Evolutionary conservation across 179 eudicot species (phyloP), one percentile per base, ranked within the genome.

Genomic region (Patellifolia procumbens): DNA sequence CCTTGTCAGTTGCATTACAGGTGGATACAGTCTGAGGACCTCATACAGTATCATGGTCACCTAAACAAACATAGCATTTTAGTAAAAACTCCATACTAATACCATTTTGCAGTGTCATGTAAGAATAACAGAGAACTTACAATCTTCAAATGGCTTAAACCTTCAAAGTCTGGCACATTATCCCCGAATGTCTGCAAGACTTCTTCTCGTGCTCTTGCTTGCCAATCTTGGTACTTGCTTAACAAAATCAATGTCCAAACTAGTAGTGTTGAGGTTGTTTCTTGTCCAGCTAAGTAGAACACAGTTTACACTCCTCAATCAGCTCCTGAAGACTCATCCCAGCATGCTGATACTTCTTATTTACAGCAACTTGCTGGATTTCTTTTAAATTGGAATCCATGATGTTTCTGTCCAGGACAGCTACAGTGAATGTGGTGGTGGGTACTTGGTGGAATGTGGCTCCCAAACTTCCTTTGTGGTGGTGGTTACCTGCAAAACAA

Each of bases 21-120:
- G 85, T 45, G 81, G 73, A 51, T 82, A 77, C 24, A 85, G 5
- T 61, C 85, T 77, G 22, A 82, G 70, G 26, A 80, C 85, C 80
- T 82, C 82, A 45, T 77, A 37, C 8, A 85, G 22, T 37, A 85
- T 79, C 79, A 82, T 85, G 24, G 75, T 80, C 37, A 80, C 74
- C 85, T 85, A 37, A 34, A 66, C 13, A 49, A 65, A n/a, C 2
- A 3, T 24, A 20, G 34, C 28, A 20, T 4, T 9, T 28, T 26
- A 29, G n/a, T 31, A 4, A 7, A 29, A 52, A 12, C 7, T 10
- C 19, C 17, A 10, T 48, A 29, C n/a, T 59, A 13, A 39, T 8
- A 37, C 4, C 26, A 9, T 28, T 26, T 6, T n/a, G 2, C 31
- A 7, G 1, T 2, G 0, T 7, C 3, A 43, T 63, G 1, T 52